Evolutionary conservation across 2,329 filamentous ascomycete genomes (phyloP), one percentile per base, ranked within the genome.

Genomic region (Xylaria hypoxylon): DNA sequence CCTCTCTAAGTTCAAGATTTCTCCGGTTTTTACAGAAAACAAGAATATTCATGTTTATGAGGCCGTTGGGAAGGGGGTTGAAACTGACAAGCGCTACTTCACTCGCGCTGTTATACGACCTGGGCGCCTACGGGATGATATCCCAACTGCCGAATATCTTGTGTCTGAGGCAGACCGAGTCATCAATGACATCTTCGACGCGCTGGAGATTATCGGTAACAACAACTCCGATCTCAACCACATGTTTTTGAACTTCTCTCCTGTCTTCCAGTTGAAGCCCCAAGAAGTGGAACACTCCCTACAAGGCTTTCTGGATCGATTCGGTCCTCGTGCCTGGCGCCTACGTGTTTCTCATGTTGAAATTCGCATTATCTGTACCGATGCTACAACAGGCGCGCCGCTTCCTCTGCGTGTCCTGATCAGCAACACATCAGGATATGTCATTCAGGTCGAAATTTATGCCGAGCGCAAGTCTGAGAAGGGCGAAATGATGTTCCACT

Each of bases 161-260:
- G 96, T 97, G 74, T 97, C 94, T 0, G 96, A 99, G 84, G 94
- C 95, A 44, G 95, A 99, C 77, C 91, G 96, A 70, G 86, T 98
- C 74, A 94, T 99, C 87, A 98, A 93, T 79, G 96, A 99, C 78
- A 98, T 99, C 76, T 89, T 98, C 59, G 96, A 99, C 78, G 96
- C 96, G 50, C 86, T 99, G 65, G 96, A 99, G 86, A 97, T 99
- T 75, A 96, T 97, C 77, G 96, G 96, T 77, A 97, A 97, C 86
- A 98, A 97, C 85, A 96, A 97, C 84, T 97, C 96, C 58, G 96
- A 99, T 85, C 87, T 99, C 78, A 99, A 99, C 86, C 96, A 99
- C 84, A 96, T 99, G 86, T 99, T 99, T 85, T 96, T 99, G 86
- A 98, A 99, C 87, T 99, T 99, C 84, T 96, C 93, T 0, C 93